A percentile compares a stretch with the other conserved stretches of the same genome.
Conservation (phyloP, 371 early-diverging fungal species). For the Chytridiales sp. region DNA sequence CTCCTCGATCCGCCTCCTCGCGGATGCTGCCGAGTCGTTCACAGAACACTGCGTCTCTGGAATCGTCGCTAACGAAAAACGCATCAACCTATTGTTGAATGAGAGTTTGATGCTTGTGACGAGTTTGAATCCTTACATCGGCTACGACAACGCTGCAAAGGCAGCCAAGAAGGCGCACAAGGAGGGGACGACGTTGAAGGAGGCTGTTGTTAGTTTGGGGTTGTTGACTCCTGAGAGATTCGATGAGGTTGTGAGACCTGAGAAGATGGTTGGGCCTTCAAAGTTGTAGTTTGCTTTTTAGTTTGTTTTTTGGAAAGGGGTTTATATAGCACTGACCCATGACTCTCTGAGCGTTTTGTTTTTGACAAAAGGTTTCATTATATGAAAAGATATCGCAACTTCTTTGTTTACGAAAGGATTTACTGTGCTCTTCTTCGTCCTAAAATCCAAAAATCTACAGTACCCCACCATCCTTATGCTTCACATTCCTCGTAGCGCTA, state of each 20-base stretch:
- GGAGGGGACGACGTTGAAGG: conserved; percentile 68
- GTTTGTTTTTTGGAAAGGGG: too few species aligned
- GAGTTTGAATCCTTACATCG: conserved; percentile 80
- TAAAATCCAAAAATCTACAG: too few species aligned
- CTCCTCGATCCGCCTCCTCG: conserved; percentile 81
- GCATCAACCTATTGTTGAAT: conserved; percentile 81
- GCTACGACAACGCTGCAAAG: conserved; percentile 77
- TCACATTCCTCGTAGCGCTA: conserved; percentile 92
- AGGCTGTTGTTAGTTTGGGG: conserved; percentile 79
- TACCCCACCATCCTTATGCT: conserved; percentile 12
- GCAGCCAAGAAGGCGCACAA: conserved; percentile 96
- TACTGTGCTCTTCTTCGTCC: too few species aligned
- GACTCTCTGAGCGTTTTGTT: too few species aligned
- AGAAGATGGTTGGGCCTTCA: conserved; percentile 63
- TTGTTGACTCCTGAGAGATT: conserved; percentile 83
- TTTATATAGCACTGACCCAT: too few species aligned
- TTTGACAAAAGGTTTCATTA: too few species aligned
- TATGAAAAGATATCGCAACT: too few species aligned
- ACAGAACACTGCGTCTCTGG: conserved; percentile 89
- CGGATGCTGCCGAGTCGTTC: conserved; percentile 85
- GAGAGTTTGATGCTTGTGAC: conserved; percentile 88
- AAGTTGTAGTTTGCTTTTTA: too few species aligned
- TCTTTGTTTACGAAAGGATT: too few species aligned
- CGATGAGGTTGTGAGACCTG: conserved; percentile 88
- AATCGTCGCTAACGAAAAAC: conserved; percentile 83